Evolutionary conservation across 176 grass and related monocot species (phyloP).

Genomic region (Elymus sibiricus): DNA sequence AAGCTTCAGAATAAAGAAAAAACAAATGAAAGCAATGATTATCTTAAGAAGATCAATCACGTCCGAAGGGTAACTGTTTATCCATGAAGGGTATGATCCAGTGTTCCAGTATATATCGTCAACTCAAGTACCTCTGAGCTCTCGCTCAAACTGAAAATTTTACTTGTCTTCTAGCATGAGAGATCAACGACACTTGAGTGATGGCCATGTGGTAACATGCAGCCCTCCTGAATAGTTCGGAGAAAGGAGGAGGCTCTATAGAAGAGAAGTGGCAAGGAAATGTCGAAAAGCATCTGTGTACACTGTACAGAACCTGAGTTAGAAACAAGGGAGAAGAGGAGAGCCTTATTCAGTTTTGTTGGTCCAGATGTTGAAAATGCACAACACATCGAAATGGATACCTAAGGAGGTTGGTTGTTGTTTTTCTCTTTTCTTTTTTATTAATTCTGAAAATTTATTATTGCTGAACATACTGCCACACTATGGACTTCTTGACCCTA

Average conservation of each 20-base stretch:
- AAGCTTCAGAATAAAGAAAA: background rate
- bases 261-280: conserved; percentile 57
- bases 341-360: conserved; percentile 44
- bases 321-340: conserved; percentile 45
- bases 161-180: background rate
- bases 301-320: conserved; percentile 15
- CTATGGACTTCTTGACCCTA: conserved; percentile 21
- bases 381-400: conserved; percentile 22
- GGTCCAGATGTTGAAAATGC: conserved; percentile 33
- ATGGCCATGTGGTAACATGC: background rate
- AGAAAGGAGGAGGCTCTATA: conserved; percentile 34
- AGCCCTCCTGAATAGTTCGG: background rate
- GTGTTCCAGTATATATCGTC: background rate
- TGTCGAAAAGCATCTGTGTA: conserved; percentile 20
- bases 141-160: background rate
- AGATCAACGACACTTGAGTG: background rate
- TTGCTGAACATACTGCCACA: background rate
- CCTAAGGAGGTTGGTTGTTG: conserved; percentile 16
- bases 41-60: conserved; percentile 11
- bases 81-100: background rate
- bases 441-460: background rate
- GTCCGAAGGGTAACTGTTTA: conserved; percentile 3
- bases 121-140: background rate
- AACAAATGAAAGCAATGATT: background rate
- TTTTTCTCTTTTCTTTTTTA: background rate